These are phyloP conservation scores for Sambucus nigra DNA, from an alignment of 129 eudicot species.

Conservation along the genomic window DNA sequence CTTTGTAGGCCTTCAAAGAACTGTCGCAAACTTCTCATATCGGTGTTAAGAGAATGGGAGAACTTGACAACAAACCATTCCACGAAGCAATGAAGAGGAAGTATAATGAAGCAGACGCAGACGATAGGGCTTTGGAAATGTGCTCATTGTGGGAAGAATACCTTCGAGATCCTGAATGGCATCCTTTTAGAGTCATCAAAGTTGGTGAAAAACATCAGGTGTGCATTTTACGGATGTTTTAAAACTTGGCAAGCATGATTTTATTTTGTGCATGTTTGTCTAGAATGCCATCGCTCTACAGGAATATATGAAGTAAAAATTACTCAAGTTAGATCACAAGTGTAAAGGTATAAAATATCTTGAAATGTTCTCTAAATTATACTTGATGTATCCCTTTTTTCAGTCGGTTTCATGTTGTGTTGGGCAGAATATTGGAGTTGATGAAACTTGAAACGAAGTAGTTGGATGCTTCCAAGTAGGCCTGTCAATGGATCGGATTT, in stretches of 20 bases:
- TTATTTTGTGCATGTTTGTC: not conserved
- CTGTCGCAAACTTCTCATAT: conserved; percentile 30
- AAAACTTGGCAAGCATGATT: not conserved
- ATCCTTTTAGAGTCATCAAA: conserved; percentile 49
- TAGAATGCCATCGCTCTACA: not conserved
- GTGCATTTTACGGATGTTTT: conserved; percentile 1
- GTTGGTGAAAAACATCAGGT: conserved; percentile 53
- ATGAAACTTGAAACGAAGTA: too few relatives aligned
- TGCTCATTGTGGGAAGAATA: conserved; percentile 82
- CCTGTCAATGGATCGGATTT: too few relatives aligned
- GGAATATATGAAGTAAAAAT: too few relatives aligned
- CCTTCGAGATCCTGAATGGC: conserved; percentile 87
- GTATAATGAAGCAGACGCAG: conserved; percentile 46
- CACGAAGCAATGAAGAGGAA: conserved; percentile 54
- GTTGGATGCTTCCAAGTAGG: too few relatives aligned
- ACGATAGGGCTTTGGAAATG: conserved; percentile 61
- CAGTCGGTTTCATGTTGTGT: too few relatives aligned
- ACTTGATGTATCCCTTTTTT: too few relatives aligned
- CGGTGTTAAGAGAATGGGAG: conserved; percentile 86
- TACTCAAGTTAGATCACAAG: too few relatives aligned
- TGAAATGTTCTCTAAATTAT: too few relatives aligned
- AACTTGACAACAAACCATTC: conserved; percentile 59
- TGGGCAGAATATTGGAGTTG: too few relatives aligned
- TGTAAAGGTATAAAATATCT: too few relatives aligned
- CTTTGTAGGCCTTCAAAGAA: conserved; percentile 59